Conservation (phyloP, 2,329 filamentous ascomycete species). For the Pseudopithomyces chartarum region DNA sequence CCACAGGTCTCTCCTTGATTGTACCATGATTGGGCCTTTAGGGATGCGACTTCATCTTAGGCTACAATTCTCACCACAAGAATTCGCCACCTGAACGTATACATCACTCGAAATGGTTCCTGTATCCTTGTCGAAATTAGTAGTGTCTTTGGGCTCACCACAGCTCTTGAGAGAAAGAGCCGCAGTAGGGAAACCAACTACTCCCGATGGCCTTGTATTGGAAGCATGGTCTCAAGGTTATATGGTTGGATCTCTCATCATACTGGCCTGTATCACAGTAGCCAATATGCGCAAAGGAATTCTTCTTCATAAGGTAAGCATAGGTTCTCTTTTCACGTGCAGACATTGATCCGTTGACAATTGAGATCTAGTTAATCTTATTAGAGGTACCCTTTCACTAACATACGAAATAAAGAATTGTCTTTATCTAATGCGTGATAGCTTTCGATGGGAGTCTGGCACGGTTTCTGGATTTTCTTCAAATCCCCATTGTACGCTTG, state of each 20-base stretch:
- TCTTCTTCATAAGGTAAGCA: constrained; percentile 51
- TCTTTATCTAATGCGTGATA: constrained; percentile 24
- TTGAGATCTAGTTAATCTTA: too few species aligned
- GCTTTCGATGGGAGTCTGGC: constrained; percentile 61
- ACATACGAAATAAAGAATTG: too few species aligned
- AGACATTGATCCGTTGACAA: too few species aligned
- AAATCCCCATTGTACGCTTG: constrained; percentile 63
- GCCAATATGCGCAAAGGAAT: constrained; percentile 55
- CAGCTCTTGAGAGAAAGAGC: not conserved
- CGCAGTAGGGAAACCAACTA: not conserved
- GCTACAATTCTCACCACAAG: too few species aligned
- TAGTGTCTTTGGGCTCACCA: not conserved
- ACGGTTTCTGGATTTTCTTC: constrained; percentile 65
- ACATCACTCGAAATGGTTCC: too few species aligned
- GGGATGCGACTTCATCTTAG: too few species aligned
- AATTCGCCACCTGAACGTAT: too few species aligned
- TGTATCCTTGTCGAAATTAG: too few species aligned
- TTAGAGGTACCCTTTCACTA: too few species aligned
- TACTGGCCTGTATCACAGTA: constrained; percentile 55
- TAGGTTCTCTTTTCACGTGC: too few species aligned
- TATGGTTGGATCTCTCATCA: constrained; percentile 49
- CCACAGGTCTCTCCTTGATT: too few species aligned
- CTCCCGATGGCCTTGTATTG: constrained; percentile 38
- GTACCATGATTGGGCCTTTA: too few species aligned
- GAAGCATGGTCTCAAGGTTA: constrained; percentile 49